Percentiles rank a stretch among this genome's conserved stretches.
Conservation (phyloP, 1,284 basidiomycete species). For the Retiboletus flavoniger region DNA sequence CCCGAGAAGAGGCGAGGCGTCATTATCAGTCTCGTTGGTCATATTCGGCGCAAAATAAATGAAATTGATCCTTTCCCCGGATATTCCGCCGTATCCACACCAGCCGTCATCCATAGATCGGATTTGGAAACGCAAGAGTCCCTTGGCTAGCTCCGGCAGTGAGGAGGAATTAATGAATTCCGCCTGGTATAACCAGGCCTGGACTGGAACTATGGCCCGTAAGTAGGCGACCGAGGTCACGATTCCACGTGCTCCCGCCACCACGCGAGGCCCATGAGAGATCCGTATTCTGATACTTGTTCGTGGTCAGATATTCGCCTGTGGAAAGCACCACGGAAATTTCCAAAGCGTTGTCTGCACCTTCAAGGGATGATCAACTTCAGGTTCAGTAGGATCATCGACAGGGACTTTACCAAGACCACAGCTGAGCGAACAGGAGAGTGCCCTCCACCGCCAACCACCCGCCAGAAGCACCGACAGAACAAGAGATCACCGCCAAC, state of each 20-base stretch:
- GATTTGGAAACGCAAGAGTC: constrained; percentile 11
- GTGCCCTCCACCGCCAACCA: constrained; percentile 49
- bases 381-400: background rate
- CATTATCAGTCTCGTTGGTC: constrained; percentile 34
- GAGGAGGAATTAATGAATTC: constrained; percentile 24
- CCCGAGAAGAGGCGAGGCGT: constrained; percentile 32
- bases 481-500: constrained; percentile 41
- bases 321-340: constrained; percentile 22
- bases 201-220: constrained; percentile 33
- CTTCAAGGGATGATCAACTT: constrained; percentile 19
- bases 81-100: constrained; percentile 13
- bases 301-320: constrained; percentile 15
- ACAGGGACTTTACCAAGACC: constrained; percentile 39
- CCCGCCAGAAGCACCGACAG: constrained; percentile 41
- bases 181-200: constrained; percentile 21
- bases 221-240: constrained; percentile 26
- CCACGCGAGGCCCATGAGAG: constrained; percentile 50
- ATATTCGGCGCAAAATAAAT: constrained; percentile 32
- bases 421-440: constrained; percentile 40
- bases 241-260: constrained; percentile 40
- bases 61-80: background rate
- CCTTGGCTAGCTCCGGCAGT: constrained; percentile 14
- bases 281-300: constrained; percentile 15
- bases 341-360: constrained; percentile 44
- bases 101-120: constrained; percentile 31